Conservation (phyloP, 495 filamentous ascomycete genomes). For the Aspergillus indologenus region DNA sequence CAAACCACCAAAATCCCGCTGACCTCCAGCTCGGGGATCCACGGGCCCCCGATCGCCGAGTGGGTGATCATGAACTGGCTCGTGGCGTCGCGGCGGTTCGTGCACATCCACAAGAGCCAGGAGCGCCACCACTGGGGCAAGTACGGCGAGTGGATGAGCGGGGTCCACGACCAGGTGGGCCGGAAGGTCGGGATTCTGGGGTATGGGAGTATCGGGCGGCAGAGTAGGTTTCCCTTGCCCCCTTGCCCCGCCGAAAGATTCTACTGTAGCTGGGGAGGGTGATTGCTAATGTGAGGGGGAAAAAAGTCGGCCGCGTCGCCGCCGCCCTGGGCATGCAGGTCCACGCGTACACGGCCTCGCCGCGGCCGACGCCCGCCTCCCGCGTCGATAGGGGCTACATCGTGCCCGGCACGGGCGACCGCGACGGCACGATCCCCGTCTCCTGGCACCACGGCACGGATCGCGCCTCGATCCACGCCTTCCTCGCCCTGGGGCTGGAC, state of each 20-base stretch:
- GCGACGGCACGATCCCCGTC: slow-evolving; percentile 64
- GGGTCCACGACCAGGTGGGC: slow-evolving; percentile 49
- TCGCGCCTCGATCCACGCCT: slow-evolving; percentile 57
- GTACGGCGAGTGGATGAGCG: slow-evolving; percentile 15
- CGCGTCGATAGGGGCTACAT: slow-evolving; percentile 64
- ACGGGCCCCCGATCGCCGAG: slow-evolving; percentile 82
- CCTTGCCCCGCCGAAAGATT: too few relatives aligned
- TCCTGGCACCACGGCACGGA: slow-evolving; percentile 71
- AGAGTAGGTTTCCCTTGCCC: slow-evolving; percentile 35
- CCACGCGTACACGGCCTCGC: slow-evolving; percentile 73
- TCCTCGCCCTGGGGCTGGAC: slow-evolving; percentile 69
- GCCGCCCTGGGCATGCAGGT: slow-evolving; percentile 76
- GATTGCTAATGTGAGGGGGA: too few relatives aligned
- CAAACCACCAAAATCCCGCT: slow-evolving; percentile 60
- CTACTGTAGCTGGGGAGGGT: too few relatives aligned
- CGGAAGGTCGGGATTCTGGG: slow-evolving; percentile 71
- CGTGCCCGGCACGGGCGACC: slow-evolving; percentile 73
- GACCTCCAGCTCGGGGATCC: slow-evolving; percentile 72
- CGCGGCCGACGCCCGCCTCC: slow-evolving; percentile 51
- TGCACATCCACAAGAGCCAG: slow-evolving; percentile 43
- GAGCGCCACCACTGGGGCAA: slow-evolving; percentile 39
- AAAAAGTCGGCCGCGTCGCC: slow-evolving; percentile 63
- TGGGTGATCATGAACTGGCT: slow-evolving; percentile 62
- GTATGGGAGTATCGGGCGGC: slow-evolving; percentile 80
- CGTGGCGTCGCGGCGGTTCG: slow-evolving; percentile 53